Evolutionary conservation across 257 asterid genomes (phyloP), one percentile per base, ranked within the genome.

Genomic region (Primulina huaijiensis): DNA sequence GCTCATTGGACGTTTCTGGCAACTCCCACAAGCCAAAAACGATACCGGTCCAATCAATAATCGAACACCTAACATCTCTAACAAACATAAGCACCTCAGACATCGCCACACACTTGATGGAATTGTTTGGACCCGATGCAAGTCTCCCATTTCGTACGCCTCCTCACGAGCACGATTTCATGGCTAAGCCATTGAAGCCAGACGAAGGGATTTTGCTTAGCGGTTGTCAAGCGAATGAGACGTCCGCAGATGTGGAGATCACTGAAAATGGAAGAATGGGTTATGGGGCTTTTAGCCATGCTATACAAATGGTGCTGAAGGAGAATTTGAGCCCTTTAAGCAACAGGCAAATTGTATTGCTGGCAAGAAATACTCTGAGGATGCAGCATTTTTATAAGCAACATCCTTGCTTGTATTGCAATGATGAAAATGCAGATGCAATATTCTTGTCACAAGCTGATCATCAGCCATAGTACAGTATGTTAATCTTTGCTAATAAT

Each of bases 341-440:
- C 74, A 87, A 92, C 33, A 83, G 62, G 78, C 82, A 87, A 46
- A 31, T 86, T 61, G 93, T 89, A 80, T 4, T 81, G 72, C 69
- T 67, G 76, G 88, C 96, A 69, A 79, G 97, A 76, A 76, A 79
- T 72, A 43, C 75, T 76, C 60, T 86, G 76, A 50, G 16, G 11
- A 60, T 14, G 76, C 82, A 85, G 80, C 83, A 79, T 35, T 74
- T 90, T 35, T 71, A 37, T 70, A 79, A 31, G 8, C 96, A 92
- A 68, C 97, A 92, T 66, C 96, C 97, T 6, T 92, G 97, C 77
- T 77, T 89, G 8, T 89, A 88, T 31, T 82, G 96, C 78, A 88
- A 87, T 77, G 77, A 84, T 23, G 78, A 80, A 40, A 90, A 87
- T 77, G 89, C 96, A 12, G 83, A 74, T 63, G 82, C 87, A 16